Base-by-base conservation (phyloP, 192 early-diverging fungal species). In the Allomyces arbusculus region DNA sequence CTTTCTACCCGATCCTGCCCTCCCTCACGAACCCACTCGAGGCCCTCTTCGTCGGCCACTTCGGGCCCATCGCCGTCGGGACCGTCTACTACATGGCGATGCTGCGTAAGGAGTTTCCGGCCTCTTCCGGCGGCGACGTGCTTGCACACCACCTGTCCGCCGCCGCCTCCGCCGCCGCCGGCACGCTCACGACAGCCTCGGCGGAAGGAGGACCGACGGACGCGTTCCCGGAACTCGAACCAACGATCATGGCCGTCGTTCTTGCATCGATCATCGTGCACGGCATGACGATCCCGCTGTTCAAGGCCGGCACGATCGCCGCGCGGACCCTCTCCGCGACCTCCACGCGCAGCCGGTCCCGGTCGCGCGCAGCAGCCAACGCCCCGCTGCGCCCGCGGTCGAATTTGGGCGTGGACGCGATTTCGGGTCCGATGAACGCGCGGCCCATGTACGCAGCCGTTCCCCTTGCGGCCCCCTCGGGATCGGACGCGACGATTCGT, bases 1-100 rank as follows among this genome's bases (percentile, higher is more conserved):
- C 76, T 0, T 69, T 84, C 1, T 83, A 89, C 45, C 78, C 70
- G 12, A 65, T 86, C 7, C 82, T 90, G 22, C 86, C 90, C 2
- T 84, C 86, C 5, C 66, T 90, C 33, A 80, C 75, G 25, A 86
- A 75, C 3, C 83, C 79, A 69, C 81, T 82, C 24, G 89, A 92
- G 62, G 89, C 88, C 0, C 75, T 86, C 4, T 91, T 91, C 70
- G 84, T 82, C 12, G 91, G 91, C 12, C 94, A 88, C 87, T 95
- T 95, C 69, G 93, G 91, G 0, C 91, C 91, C 8, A 88, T 95
- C 62, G 89, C 86, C 16, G 86, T 82, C 61, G 76, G 81, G 8
- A 81, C 83, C 10, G 43, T 86, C 10, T 87, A 75, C 65, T 87
- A 86, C 67, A 67, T 74, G 20, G 50, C 50, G 50, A 9, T 58